phyloP scores from a whole-genome alignment of 768 basidiomycete species.

The Harrya chromipes region DNA sequence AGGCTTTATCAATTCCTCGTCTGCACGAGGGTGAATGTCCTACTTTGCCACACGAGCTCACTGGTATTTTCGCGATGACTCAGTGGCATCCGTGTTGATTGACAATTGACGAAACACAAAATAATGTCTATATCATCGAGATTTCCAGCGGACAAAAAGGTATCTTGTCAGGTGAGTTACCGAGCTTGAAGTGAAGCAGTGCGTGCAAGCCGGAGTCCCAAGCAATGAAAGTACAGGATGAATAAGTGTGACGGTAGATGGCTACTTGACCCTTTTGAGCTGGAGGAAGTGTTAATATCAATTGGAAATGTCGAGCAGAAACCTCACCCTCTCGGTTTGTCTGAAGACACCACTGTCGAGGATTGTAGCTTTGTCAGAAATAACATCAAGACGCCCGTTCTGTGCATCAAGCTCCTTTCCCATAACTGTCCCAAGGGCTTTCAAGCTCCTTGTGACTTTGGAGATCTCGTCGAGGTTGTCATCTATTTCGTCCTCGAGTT shows the following conservation, averaged over 20 bases:
- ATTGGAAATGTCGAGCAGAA: conserved; percentile 22
- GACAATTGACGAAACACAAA: no score
- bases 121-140: not conserved
- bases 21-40: no score
- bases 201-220: not conserved
- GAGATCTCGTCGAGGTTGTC: conserved; percentile 86
- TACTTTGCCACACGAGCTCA: no score
- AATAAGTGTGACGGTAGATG: not conserved
- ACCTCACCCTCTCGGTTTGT: conserved; percentile 77
- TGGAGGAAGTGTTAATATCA: conserved; percentile 23
- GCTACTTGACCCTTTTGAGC: conserved; percentile 62
- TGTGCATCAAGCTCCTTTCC: conserved; percentile 87
- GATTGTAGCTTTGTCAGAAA: conserved; percentile 73
- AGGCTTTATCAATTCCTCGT: no score
- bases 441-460: conserved; percentile 72
- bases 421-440: conserved; percentile 77
- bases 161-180: conserved; percentile 13
- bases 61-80: no score
- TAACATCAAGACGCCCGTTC: conserved; percentile 72
- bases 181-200: not conserved
- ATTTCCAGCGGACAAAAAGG: conserved; percentile 6
- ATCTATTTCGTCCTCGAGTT: conserved; percentile 92
- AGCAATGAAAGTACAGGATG: not conserved
- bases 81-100: no score
- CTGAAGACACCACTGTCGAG: conserved; percentile 74